Evolutionary conservation across 768 basidiomycete species (phyloP).

Genomic region (Rickenella mellea): DNA sequence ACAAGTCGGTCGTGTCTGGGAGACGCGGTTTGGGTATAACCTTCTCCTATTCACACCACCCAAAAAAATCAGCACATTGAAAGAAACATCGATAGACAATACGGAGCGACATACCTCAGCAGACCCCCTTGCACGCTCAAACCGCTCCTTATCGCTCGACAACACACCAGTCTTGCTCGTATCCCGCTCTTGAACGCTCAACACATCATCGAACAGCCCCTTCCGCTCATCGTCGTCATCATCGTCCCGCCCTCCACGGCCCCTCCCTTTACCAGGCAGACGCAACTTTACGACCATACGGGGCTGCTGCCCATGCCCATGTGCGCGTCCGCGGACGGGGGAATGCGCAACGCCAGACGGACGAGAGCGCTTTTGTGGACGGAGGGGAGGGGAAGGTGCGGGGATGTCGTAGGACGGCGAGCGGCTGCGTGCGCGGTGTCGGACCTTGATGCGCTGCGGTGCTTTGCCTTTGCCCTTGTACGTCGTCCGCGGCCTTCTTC

Average conservation of each 20-base stretch:
- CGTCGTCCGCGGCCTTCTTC: background rate
- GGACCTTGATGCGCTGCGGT: conserved; percentile 10
- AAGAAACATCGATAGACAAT: background rate
- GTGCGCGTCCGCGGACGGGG: conserved; percentile 22
- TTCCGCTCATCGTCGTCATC: conserved; percentile 41
- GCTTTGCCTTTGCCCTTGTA: background rate
- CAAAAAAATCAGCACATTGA: background rate
- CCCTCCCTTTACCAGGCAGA: conserved; percentile 47
- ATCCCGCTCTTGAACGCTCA: conserved; percentile 61
- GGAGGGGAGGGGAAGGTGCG: conserved; percentile 26
- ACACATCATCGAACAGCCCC: conserved; percentile 79
- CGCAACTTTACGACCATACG: conserved; percentile 42
- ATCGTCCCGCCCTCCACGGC: conserved; percentile 49
- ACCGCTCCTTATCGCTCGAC: conserved; percentile 53
- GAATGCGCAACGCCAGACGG: conserved; percentile 7
- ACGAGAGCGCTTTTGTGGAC: conserved; percentile 6
- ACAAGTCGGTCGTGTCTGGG: conserved; percentile 27
- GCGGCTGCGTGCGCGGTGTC: background rate
- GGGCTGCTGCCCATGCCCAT: too few relatives aligned
- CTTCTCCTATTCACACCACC: background rate
- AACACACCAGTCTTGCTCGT: conserved; percentile 57
- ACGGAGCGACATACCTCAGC: conserved; percentile 80
- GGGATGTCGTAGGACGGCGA: conserved; percentile 10
- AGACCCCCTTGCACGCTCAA: conserved; percentile 57
- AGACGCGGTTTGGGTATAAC: conserved; percentile 39